A percentile compares a stretch with the other conserved stretches of the same genome.
phyloP scores from a whole-genome alignment of 306 rosid genomes.

The Prunus padus region DNA sequence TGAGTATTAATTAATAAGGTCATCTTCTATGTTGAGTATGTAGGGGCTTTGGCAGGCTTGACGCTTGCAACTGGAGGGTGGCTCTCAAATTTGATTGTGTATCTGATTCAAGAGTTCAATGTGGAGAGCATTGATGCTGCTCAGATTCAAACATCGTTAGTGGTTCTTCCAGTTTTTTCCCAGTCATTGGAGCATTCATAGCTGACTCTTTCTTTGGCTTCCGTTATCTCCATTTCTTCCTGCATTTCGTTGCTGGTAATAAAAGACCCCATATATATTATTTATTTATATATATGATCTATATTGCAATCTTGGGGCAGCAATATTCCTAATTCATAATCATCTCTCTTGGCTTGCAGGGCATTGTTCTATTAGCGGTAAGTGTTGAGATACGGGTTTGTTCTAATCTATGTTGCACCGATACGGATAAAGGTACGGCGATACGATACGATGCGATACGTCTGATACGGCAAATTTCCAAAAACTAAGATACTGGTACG shows the following conservation, averaged over 20 bases:
- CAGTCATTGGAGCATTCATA: conserved; percentile 47
- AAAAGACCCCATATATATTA: background rate
- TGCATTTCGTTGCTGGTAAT: conserved; percentile 29
- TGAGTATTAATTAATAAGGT: too few relatives aligned
- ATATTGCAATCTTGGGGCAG: too few relatives aligned
- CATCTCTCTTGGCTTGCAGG: conserved; percentile 24
- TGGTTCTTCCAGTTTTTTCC: conserved; percentile 34
- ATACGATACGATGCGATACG: too few relatives aligned
- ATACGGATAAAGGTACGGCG: too few relatives aligned
- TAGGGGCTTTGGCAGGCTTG: conserved; percentile 39
- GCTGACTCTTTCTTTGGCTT: conserved; percentile 52
- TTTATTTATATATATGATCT: too few relatives aligned
- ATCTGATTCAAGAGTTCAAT: conserved; percentile 29
- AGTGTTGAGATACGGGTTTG: too few relatives aligned
- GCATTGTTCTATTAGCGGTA: conserved; percentile 29
- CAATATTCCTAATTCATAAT: background rate
- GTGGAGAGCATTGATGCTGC: conserved; percentile 40
- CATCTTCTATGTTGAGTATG: too few relatives aligned
- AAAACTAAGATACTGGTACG: too few relatives aligned
- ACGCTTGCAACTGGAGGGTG: conserved; percentile 25
- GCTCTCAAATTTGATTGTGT: conserved; percentile 42
- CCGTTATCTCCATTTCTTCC: conserved; percentile 29
- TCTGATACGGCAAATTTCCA: too few relatives aligned
- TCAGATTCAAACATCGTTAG: conserved; percentile 39
- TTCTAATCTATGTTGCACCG: too few relatives aligned